Conservation (phyloP, 495 filamentous ascomycete species). For the Aspergillus steynii region DNA sequence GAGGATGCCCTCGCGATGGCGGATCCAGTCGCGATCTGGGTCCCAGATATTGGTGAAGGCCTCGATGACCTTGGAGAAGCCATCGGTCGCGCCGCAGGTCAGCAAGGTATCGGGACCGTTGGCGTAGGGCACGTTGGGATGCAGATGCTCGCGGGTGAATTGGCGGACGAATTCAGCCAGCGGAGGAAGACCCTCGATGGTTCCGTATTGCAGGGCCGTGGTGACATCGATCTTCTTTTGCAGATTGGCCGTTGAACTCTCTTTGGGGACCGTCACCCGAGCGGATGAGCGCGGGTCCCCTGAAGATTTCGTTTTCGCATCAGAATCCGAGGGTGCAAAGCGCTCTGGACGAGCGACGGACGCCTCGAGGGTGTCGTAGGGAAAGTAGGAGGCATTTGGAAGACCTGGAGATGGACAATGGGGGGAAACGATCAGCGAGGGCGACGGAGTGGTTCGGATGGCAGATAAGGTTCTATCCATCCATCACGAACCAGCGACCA, state of each 20-base stretch:
- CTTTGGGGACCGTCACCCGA: constrained; percentile 71
- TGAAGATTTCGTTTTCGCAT: constrained; percentile 41
- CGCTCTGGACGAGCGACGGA: constrained; percentile 69
- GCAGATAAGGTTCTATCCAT: neutral
- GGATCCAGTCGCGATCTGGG: constrained; percentile 61
- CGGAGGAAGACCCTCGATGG: constrained; percentile 72
- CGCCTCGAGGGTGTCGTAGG: constrained; percentile 89
- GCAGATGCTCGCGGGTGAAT: constrained; percentile 74
- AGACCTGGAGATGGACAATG: constrained; percentile 53
- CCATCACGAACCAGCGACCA: neutral
- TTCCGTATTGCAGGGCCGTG: constrained; percentile 85
- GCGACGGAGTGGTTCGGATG: neutral
- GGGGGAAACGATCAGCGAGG: constrained; percentile 2
- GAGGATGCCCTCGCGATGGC: constrained; percentile 68
- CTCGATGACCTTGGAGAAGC: constrained; percentile 73
- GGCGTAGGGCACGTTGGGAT: constrained; percentile 77
- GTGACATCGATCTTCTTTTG: constrained; percentile 73
- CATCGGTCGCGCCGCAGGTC: constrained; percentile 81
- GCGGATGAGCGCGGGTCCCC: constrained; percentile 32
- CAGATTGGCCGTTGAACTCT: constrained; percentile 50
- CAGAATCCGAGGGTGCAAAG: constrained; percentile 66
- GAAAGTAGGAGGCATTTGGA: constrained; percentile 79
- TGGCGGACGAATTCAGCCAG: constrained; percentile 73
- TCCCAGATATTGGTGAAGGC: constrained; percentile 73
- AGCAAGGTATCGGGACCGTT: constrained; percentile 74